Conservation (phyloP, 306 rosid genomes). For the Amphicarpaea edgeworthii region DNA sequence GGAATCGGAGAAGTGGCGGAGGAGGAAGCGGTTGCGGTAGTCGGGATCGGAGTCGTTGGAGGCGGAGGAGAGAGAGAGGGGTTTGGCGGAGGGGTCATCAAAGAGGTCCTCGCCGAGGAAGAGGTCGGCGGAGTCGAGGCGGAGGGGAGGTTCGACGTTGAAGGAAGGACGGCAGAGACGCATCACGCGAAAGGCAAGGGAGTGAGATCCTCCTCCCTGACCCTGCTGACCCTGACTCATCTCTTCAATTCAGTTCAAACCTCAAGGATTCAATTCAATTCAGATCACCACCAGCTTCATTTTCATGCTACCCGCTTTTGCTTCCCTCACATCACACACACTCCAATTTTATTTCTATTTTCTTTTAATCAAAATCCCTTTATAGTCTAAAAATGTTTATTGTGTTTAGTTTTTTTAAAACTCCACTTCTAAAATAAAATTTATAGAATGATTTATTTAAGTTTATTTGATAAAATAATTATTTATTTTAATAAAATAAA, state of each 20-base stretch:
- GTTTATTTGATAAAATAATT: too few species aligned
- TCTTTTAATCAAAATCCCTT: too few species aligned
- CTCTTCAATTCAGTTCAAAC: neutral
- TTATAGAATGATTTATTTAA: too few species aligned
- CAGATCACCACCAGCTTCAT: too few species aligned
- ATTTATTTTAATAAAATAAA: too few species aligned
- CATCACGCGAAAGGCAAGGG: constrained; percentile 92
- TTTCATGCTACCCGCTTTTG: too few species aligned
- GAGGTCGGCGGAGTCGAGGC: constrained; percentile 82
- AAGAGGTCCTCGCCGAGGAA: constrained; percentile 85
- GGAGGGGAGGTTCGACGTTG: constrained; percentile 88
- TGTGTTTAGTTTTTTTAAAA: too few species aligned
- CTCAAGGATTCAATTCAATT: too few species aligned
- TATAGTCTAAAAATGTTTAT: too few species aligned
- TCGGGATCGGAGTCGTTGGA: constrained; percentile 68
- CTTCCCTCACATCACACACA: too few species aligned
- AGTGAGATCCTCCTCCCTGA: constrained; percentile 64
- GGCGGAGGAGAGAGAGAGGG: constrained; percentile 51
- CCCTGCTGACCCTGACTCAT: constrained; percentile 52
- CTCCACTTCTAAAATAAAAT: too few species aligned
- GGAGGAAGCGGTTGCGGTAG: constrained; percentile 77
- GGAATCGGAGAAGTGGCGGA: constrained; percentile 73
- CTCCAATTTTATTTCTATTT: too few species aligned
- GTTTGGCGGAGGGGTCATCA: constrained; percentile 75
- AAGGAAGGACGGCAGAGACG: constrained; percentile 88